Evolutionary conservation across 768 basidiomycete species (phyloP).

Genomic region (Tricholoma matsutake): DNA sequence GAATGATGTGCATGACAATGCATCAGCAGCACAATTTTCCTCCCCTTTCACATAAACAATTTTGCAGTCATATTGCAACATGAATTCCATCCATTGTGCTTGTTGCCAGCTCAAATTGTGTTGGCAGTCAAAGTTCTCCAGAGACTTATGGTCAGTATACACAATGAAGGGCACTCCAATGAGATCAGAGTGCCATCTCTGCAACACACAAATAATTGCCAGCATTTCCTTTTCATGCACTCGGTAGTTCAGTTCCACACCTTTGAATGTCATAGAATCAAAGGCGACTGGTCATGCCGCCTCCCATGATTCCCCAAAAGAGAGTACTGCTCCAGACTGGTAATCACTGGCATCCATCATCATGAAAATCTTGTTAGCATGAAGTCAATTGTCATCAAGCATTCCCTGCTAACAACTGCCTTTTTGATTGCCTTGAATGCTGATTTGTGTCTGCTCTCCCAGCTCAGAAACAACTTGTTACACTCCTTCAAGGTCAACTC

Average conservation of each 20-base stretch:
- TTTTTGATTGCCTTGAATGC: slow-evolving; percentile 33
- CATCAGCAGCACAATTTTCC: too few relatives aligned
- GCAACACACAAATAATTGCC: too few relatives aligned
- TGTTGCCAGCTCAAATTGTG: slow-evolving; percentile 8
- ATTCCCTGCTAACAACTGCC: slow-evolving; percentile 17
- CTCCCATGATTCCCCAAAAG: too few relatives aligned
- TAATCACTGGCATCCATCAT: slow-evolving; percentile 23
- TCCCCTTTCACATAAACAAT: too few relatives aligned
- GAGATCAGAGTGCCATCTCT: slow-evolving; percentile 18
- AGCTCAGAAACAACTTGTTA: slow-evolving; percentile 19
- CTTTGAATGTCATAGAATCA: too few relatives aligned
- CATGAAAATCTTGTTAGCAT: slow-evolving; percentile 19
- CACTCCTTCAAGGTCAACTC: neutral
- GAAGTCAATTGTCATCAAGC: slow-evolving; percentile 28
- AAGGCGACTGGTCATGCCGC: too few relatives aligned
- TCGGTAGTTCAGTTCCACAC: too few relatives aligned
- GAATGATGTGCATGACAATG: too few relatives aligned
- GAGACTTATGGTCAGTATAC: neutral
- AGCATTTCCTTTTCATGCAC: too few relatives aligned
- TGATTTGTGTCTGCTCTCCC: slow-evolving; percentile 16
- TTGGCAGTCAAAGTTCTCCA: slow-evolving; percentile 25
- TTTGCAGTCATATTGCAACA: too few relatives aligned
- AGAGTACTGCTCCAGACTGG: too few relatives aligned
- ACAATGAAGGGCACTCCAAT: slow-evolving; percentile 16
- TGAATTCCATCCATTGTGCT: slow-evolving; percentile 29